Evolutionary conservation across 2,329 filamentous ascomycete genomes (phyloP), one percentile per base, ranked within the genome.

Genomic region (Sclerotinia sclerotiorum): DNA sequence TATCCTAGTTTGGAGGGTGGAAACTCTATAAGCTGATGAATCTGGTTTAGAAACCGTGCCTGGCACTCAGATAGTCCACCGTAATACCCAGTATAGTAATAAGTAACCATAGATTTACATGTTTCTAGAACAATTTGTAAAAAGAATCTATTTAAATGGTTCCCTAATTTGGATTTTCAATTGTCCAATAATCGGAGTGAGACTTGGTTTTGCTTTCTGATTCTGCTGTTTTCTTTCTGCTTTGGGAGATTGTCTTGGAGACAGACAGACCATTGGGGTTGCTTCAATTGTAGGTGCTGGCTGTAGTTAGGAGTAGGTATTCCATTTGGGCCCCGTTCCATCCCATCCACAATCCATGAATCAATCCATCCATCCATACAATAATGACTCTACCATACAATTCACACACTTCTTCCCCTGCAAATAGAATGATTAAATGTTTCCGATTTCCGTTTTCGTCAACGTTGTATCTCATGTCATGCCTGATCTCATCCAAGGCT

Each of bases 71-170:
- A 27, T 2, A 56, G 32, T 56, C 46, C 29, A 35, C 24, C 21
- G n/a, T 19, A n/a, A 21, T 66, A 58, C 63, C 52, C 35, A 39
- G 35, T 39, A 39, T 10, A 39, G 35, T 39, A 39, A 39, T n/a
- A n/a, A n/a, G 35, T 3, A 39, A 39, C 54, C 62, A 24, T 48
- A 35, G 42, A 65, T 32, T 65, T 35, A 48, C 63, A 65, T 60
- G 64, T 66, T 66, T 60, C 64, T 60, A 66, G 64, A 66, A 66
- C 51, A 35, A 58, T 51, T 42, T 19, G 11, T 24, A 3, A 51
- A 29, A 66, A n/a, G 42, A 58, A 60, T 58, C 54, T 60, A 62
- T 62, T 62, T 49, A 39, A 62, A 62, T 62, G 17, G 21, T 62
- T 66, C 32, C 44, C 64, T 29, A 19, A 60, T 60, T 48, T 39